phyloP scores from a whole-genome alignment of 176 grass and related monocot genomes.

The Musa acuminata region DNA sequence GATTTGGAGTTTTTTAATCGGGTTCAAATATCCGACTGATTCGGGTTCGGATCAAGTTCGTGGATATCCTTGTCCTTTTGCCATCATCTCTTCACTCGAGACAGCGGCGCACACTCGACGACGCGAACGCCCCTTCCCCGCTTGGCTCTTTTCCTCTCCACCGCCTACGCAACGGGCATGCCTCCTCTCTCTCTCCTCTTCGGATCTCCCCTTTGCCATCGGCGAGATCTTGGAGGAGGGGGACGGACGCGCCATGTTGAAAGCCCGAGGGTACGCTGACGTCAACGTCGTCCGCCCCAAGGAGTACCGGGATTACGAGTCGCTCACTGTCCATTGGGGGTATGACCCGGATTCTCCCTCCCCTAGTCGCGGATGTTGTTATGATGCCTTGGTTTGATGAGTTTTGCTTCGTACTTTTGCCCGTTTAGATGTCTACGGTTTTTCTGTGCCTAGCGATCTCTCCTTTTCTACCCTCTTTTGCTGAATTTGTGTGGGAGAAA shows the following conservation, averaged over 20 bases:
- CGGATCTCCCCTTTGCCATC: neutral
- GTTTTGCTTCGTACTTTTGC: neutral
- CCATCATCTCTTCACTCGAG: too few species aligned
- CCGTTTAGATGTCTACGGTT: neutral
- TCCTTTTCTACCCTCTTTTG: neutral
- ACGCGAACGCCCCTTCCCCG: neutral
- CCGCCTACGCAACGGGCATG: neutral
- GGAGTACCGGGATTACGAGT: conserved; percentile 16
- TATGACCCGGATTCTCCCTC: neutral
- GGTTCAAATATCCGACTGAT: too few species aligned
- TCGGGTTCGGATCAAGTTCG: too few species aligned
- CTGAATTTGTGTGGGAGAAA: neutral
- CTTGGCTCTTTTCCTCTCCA: neutral
- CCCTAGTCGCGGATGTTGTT: neutral
- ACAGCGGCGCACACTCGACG: too few species aligned
- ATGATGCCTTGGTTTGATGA: neutral
- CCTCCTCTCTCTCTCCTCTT: neutral
- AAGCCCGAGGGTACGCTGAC: neutral
- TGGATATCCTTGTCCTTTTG: too few species aligned
- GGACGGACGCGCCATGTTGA: neutral
- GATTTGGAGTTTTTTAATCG: too few species aligned
- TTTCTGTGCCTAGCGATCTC: neutral
- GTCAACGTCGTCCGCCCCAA: conserved; percentile 4
- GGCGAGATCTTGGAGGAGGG: neutral
- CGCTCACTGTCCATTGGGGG: conserved; percentile 5